Evolutionary conservation across 176 grass and related monocot genomes (phyloP).

Genomic region (Bolboschoenus planiculmis): DNA sequence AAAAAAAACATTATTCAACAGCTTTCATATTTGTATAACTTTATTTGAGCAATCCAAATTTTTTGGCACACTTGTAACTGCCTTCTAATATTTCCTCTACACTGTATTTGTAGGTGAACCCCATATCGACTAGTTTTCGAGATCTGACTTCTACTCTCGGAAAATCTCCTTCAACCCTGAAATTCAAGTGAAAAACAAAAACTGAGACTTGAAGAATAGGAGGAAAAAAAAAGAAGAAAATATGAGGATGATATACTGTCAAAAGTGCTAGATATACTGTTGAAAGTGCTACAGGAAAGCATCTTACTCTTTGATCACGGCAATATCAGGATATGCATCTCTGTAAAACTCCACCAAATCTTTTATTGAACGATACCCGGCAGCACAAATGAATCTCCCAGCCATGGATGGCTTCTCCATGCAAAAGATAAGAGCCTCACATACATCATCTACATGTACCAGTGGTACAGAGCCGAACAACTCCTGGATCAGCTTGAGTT

Average conservation of each 20-base stretch:
- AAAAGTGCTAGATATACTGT: neutral
- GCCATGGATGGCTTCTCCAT: conserved; percentile 48
- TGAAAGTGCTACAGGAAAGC: neutral
- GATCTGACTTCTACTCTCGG: conserved; percentile 24
- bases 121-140: conserved; percentile 38
- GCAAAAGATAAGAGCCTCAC: conserved; percentile 54
- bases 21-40: neutral
- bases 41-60: conserved; percentile 21
- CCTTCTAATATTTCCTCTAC: conserved; percentile 47
- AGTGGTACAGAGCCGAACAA: conserved; percentile 54
- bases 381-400: conserved; percentile 50
- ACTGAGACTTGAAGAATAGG: neutral
- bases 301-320: conserved; percentile 45
- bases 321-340: conserved; percentile 23
- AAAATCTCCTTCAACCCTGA: conserved; percentile 34
- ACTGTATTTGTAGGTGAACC: conserved; percentile 46
- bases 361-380: conserved; percentile 29
- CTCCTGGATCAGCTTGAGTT: conserved; percentile 40
- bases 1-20: too few species aligned
- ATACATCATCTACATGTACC: conserved; percentile 54
- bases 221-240: neutral
- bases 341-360: conserved; percentile 31
- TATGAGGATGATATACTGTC: neutral
- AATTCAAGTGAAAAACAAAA: neutral
- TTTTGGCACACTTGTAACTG: conserved; percentile 44